Evolutionary conservation across 208 protist species (phyloP).

Genomic region (Trypanosomatidae sp.): DNA sequence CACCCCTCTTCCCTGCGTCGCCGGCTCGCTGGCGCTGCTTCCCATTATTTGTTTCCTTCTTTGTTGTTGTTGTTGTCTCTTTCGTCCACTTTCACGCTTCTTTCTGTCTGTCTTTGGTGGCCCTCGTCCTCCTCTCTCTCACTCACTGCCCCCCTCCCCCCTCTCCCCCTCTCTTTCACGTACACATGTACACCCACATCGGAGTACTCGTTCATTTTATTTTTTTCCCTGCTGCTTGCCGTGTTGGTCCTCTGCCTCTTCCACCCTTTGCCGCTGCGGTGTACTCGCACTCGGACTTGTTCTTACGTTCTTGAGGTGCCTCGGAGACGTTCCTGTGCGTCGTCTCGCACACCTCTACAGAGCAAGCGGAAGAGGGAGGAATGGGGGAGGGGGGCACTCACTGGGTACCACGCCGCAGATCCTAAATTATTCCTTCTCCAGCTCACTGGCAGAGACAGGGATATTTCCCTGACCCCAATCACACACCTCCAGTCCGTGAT

Average conservation of each 20-base stretch:
- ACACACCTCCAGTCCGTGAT: too few relatives aligned
- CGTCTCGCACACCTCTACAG: too few relatives aligned
- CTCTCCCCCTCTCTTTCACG: neutral
- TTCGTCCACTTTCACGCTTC: neutral
- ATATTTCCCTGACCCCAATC: too few relatives aligned
- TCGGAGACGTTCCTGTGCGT: too few relatives aligned
- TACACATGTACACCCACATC: neutral
- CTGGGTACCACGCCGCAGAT: too few relatives aligned
- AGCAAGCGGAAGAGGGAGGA: too few relatives aligned
- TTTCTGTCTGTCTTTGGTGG: too few relatives aligned
- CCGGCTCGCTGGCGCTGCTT: neutral
- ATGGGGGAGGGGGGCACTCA: too few relatives aligned
- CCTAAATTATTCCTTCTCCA: too few relatives aligned
- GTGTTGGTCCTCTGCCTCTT: neutral
- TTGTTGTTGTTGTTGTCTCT: neutral
- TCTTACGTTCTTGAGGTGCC: neutral
- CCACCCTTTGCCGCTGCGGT: neutral
- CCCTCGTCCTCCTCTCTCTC: neutral
- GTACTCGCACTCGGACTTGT: neutral
- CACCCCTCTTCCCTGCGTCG: neutral
- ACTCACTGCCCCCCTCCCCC: neutral
- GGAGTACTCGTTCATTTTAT: neutral
- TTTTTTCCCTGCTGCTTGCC: neutral
- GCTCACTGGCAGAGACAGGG: too few relatives aligned
- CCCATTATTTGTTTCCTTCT: conserved; percentile 1